Conservation (phyloP, 2,329 filamentous ascomycete species). For the Fusarium keratoplasticum region DNA sequence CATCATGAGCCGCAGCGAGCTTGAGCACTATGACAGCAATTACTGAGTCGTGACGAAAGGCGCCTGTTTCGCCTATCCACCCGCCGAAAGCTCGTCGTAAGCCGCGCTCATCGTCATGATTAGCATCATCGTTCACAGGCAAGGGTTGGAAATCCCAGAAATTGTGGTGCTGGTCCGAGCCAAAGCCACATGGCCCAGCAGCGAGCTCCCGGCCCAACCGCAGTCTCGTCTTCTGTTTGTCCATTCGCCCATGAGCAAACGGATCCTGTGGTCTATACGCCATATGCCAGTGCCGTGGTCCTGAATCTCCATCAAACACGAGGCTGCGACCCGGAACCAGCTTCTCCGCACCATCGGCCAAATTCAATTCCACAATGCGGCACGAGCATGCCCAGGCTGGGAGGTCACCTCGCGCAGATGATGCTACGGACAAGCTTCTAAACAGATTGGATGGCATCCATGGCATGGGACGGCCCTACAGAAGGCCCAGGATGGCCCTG, state of each 20-base stretch:
- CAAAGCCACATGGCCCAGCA: constrained; percentile 36
- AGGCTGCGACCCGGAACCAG: constrained; percentile 36
- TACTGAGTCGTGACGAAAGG: constrained; percentile 29
- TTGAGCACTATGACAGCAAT: constrained; percentile 10
- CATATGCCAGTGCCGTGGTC: constrained; percentile 22
- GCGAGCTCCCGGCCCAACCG: not conserved
- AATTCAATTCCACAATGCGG: constrained; percentile 39
- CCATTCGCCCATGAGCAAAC: not conserved
- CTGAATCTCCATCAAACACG: constrained; percentile 37
- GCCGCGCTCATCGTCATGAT: constrained; percentile 16
- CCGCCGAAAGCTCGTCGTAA: not conserved
- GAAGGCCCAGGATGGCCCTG: constrained; percentile 16
- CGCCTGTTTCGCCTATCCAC: constrained; percentile 22
- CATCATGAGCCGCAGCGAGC: constrained; percentile 24
- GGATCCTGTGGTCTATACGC: constrained; percentile 5
- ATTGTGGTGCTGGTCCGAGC: constrained; percentile 17
- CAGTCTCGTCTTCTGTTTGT: constrained; percentile 19
- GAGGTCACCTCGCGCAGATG: constrained; percentile 24
- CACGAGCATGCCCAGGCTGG: constrained; percentile 32
- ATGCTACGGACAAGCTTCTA: constrained; percentile 14
- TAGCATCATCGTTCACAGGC: constrained; percentile 18
- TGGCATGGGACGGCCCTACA: constrained; percentile 16
- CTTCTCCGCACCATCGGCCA: constrained; percentile 41
- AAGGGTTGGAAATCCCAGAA: constrained; percentile 28
- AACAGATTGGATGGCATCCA: constrained; percentile 19